Conservation (phyloP, 1,139 yeast species). For the Chernovozyma aurita region DNA sequence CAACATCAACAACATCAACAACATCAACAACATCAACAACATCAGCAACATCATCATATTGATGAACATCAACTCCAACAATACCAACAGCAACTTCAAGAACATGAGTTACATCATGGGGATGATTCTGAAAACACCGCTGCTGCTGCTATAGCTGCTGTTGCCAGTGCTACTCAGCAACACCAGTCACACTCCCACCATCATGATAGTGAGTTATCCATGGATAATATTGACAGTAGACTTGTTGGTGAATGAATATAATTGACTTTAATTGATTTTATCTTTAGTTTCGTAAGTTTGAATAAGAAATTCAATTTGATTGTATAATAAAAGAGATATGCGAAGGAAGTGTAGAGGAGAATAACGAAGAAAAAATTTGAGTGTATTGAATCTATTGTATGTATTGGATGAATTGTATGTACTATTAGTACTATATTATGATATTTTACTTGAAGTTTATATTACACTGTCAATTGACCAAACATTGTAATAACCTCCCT, state of each 20-base stretch:
- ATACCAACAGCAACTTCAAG: slow-evolving; percentile 29
- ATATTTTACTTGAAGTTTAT: too few relatives aligned
- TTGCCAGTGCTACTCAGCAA: slow-evolving; percentile 30
- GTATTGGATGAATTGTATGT: too few relatives aligned
- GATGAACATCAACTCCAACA: slow-evolving; percentile 32
- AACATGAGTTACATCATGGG: slow-evolving; percentile 22
- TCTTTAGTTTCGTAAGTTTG: too few relatives aligned
- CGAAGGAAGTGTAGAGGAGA: too few relatives aligned
- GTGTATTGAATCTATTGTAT: too few relatives aligned
- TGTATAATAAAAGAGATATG: slow-evolving; percentile 4
- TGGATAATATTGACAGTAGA: slow-evolving; percentile 46
- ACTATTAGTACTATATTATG: too few relatives aligned
- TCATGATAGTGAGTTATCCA: slow-evolving; percentile 34
- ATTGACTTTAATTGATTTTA: too few relatives aligned
- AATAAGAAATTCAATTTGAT: slow-evolving; percentile 1
- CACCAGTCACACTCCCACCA: slow-evolving; percentile 19
- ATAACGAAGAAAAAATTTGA: too few relatives aligned
- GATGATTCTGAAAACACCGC: slow-evolving; percentile 26
- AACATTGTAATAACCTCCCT: too few relatives aligned
- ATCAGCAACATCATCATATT: slow-evolving; percentile 20
- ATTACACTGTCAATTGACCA: too few relatives aligned
- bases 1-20: slow-evolving; percentile 17
- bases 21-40: slow-evolving; percentile 10
- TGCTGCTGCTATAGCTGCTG: slow-evolving; percentile 44
- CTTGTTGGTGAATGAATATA: slow-evolving; percentile 39